Conservation (phyloP, 2,329 filamentous ascomycete genomes). For the Hypomyces rosellus region DNA sequence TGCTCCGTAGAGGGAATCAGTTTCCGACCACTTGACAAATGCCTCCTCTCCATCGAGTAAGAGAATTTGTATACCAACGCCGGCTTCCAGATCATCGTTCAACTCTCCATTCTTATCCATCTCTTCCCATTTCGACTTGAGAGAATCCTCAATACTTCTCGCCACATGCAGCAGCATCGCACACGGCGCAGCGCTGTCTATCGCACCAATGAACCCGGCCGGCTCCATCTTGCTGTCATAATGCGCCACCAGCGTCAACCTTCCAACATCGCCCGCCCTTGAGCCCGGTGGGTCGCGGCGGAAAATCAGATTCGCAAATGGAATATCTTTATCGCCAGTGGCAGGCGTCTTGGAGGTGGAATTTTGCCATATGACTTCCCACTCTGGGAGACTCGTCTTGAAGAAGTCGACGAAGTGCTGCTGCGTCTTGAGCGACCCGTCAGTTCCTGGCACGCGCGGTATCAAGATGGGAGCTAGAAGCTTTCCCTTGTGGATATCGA, state of each 20-base stretch:
- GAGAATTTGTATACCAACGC: constrained; percentile 80
- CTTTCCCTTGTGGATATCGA: constrained; percentile 68
- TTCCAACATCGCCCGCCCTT: constrained; percentile 63
- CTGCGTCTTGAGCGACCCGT: constrained; percentile 65
- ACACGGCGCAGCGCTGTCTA: constrained; percentile 88
- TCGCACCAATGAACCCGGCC: constrained; percentile 85
- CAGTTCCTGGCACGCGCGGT: constrained; percentile 81
- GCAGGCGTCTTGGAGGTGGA: constrained; percentile 78
- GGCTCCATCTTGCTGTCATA: constrained; percentile 83
- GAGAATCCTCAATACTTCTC: constrained; percentile 67
- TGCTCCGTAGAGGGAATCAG: constrained; percentile 83
- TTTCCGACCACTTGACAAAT: constrained; percentile 70
- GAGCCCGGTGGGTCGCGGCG: constrained; percentile 84
- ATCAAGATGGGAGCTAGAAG: constrained; percentile 82
- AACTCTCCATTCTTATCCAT: constrained; percentile 56
- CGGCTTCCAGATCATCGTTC: constrained; percentile 57
- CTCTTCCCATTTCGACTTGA: constrained; percentile 74
- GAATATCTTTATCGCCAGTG: constrained; percentile 62
- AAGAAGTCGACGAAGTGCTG: constrained; percentile 85
- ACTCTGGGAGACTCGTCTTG: constrained; percentile 62
- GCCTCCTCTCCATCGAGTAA: constrained; percentile 94
- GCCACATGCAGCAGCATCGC: constrained; percentile 88
- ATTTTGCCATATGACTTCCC: constrained; percentile 81
- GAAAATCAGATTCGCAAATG: constrained; percentile 83
- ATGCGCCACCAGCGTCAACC: constrained; percentile 84